A percentile compares a stretch with the other conserved stretches of the same genome.
phyloP scores from a whole-genome alignment of 1,284 basidiomycete species.

The Boletellus deceptivus region DNA sequence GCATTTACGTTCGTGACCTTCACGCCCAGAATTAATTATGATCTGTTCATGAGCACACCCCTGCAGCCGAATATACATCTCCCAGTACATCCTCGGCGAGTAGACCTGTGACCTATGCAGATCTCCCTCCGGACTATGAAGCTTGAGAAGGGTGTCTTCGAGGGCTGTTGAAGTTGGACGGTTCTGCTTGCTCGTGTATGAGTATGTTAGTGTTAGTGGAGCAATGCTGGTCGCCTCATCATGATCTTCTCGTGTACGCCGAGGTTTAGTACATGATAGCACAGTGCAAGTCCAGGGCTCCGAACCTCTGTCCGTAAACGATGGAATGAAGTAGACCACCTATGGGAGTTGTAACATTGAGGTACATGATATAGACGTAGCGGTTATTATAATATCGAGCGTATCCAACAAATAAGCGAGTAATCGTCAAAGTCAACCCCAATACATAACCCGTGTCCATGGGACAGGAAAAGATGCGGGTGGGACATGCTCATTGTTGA shows the following conservation, averaged over 20 bases:
- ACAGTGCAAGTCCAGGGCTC: too few species aligned
- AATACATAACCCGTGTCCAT: conserved; percentile 4
- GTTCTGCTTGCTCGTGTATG: too few species aligned
- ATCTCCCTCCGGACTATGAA: conserved; percentile 66
- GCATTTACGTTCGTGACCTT: conserved; percentile 56
- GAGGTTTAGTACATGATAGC: too few species aligned
- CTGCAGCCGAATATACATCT: conserved; percentile 56
- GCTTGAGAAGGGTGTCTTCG: conserved; percentile 31
- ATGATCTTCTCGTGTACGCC: neutral
- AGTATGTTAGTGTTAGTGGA: too few species aligned
- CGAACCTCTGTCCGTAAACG: too few species aligned
- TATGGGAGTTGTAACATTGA: too few species aligned
- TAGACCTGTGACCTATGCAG: conserved; percentile 39
- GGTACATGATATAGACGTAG: too few species aligned
- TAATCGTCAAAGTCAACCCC: neutral
- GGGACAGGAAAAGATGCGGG: neutral
- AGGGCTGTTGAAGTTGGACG: neutral
- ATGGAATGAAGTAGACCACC: too few species aligned
- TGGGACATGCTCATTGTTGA: neutral
- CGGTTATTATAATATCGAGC: neutral
- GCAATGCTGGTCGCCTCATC: neutral
- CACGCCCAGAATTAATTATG: neutral
- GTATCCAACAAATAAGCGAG: conserved; percentile 9
- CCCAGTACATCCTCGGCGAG: conserved; percentile 44
- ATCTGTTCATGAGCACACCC: conserved; percentile 5